phyloP scores from a whole-genome alignment of 2,329 filamentous ascomycete genomes.

The Thielaviopsis musarum region DNA sequence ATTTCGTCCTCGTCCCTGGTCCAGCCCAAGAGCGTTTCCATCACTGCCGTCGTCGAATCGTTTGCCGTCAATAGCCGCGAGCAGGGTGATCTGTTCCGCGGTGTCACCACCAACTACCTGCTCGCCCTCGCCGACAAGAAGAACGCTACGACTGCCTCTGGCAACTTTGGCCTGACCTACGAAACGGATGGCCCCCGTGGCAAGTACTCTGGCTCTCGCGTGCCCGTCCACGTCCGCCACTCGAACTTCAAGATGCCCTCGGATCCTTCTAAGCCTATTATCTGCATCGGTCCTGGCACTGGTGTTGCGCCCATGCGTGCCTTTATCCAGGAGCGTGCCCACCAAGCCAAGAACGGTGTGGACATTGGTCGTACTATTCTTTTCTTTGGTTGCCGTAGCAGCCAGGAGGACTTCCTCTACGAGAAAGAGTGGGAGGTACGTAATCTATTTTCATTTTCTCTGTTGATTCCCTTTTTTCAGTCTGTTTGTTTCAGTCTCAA shows the following conservation, averaged over 20 bases:
- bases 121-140: constrained; percentile 93
- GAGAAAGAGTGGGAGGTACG: constrained; percentile 81
- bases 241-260: constrained; percentile 99
- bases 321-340: constrained; percentile 86
- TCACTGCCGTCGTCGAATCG: constrained; percentile 88
- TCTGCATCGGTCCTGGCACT: constrained; percentile 91
- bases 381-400: constrained; percentile 88
- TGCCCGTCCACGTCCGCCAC: constrained; percentile 89
- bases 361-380: constrained; percentile 74
- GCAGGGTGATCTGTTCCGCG: constrained; percentile 58
- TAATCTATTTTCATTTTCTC: constrained; percentile 9
- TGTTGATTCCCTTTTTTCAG: too few relatives aligned
- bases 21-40: constrained; percentile 85
- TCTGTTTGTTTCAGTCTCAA: too few relatives aligned
- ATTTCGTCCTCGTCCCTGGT: constrained; percentile 94
- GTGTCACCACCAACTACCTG: constrained; percentile 94
- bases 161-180: constrained; percentile 73
- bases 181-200: constrained; percentile 77
- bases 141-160: constrained; percentile 66
- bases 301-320: constrained; percentile 92
- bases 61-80: constrained; percentile 58
- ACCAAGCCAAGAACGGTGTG: constrained; percentile 62
- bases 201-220: constrained; percentile 91
- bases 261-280: constrained; percentile 81
- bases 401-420: constrained; percentile 84